Evolutionary conservation across 1,139 yeast species (phyloP), one percentile per base, ranked within the genome.

Genomic region (Lodderomyces elongisporus): DNA sequence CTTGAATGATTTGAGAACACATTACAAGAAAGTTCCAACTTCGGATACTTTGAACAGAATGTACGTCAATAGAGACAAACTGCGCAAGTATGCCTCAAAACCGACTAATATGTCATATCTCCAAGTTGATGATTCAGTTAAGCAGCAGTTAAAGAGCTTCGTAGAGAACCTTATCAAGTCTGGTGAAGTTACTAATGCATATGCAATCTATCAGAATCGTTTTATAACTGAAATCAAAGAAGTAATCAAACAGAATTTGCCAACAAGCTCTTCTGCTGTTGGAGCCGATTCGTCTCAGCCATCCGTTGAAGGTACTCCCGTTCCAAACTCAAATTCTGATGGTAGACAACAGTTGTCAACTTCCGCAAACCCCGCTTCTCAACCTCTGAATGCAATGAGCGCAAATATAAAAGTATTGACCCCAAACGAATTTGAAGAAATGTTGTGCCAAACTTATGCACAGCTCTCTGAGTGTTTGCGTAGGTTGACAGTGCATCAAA

Each of bases 401-500:
- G 54, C 70, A 1, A 58, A 71, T 38, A 66, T 85, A 32, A 77
- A 79, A 43, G 71, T 75, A 4, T 70, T 87, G 66, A 67, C 87
- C 0, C 80, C 89, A 0, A 58, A 60, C 14, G 96, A 85, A 40
- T 88, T 88, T 47, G 88, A 83, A 47, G 60, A 56, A 2, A 81
- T 88, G 88, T 55, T 87, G 30, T 58, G 69, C 3, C 66, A 63
- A 26, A 79, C 81, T 2, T 87, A 76, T 47, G 58, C 83, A 0
- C 70, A 77, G 25, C 65, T 85, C 5, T 75, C 88, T 0, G 89
- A 82, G 46, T 77, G 89, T 18, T 64, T 89, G 28, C 66, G 91
- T 39, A 68, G 95, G 35, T 62, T 89, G 17, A 75, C 85, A 1
- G 65, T 75, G 2, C 96, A 89, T 41, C 95, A 89, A 51, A 87